These are phyloP conservation scores for Hygrocybe coccinea DNA, from an alignment of 768 basidiomycete genomes.

Conservation along the genomic window DNA sequence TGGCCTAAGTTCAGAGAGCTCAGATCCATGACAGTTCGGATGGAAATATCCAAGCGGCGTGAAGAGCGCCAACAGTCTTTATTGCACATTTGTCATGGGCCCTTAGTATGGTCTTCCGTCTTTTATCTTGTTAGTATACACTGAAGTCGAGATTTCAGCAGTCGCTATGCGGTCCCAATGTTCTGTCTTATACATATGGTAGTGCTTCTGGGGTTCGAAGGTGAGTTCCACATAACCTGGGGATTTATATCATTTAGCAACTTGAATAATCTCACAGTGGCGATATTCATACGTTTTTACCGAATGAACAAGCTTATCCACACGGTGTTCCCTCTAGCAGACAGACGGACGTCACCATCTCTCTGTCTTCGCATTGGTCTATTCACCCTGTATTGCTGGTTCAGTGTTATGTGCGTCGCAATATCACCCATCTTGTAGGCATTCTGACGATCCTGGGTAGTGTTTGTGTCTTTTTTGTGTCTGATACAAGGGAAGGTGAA, in stretches of 20 bases:
- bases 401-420: slow-evolving; percentile 39
- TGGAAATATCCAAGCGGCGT: slow-evolving; percentile 12
- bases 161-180: slow-evolving; percentile 33
- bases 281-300: slow-evolving; percentile 42
- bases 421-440: not conserved
- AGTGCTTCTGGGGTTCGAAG: slow-evolving; percentile 42
- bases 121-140: not conserved
- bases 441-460: slow-evolving; percentile 20
- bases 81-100: slow-evolving; percentile 39
- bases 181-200: slow-evolving; percentile 41
- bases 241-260: too few species aligned
- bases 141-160: slow-evolving; percentile 3
- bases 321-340: slow-evolving; percentile 39
- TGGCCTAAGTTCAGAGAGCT: slow-evolving; percentile 25
- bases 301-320: slow-evolving; percentile 35
- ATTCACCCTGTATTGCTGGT: slow-evolving; percentile 43
- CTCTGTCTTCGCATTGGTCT: slow-evolving; percentile 37
- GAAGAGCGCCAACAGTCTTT: slow-evolving; percentile 38
- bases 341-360: slow-evolving; percentile 32
- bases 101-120: slow-evolving; percentile 32
- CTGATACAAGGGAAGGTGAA: slow-evolving; percentile 25
- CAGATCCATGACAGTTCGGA: slow-evolving; percentile 20
- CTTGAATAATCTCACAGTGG: slow-evolving; percentile 30
- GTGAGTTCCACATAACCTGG: slow-evolving; percentile 30
- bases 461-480: slow-evolving; percentile 36